These are phyloP conservation scores for Quercus tomentella DNA, from an alignment of 331 rosid species.

Conservation along the genomic window DNA sequence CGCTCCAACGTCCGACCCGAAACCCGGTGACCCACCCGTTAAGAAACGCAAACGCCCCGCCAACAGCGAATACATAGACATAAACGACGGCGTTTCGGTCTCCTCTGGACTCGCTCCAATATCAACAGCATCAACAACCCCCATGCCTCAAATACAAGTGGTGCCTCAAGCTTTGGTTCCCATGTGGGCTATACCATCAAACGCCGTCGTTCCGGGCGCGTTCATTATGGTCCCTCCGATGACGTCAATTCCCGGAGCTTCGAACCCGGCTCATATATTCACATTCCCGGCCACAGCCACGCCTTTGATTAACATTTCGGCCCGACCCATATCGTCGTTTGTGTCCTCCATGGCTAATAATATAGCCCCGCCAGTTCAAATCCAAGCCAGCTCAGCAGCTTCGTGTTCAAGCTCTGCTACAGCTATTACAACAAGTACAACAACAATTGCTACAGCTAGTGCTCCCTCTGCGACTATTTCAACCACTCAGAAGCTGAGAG, in stretches of 20 bases:
- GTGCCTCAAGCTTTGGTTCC: constrained; percentile 56
- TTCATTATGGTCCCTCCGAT: constrained; percentile 55
- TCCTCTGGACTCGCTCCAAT: constrained; percentile 40
- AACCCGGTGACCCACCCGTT: constrained; percentile 34
- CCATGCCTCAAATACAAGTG: constrained; percentile 23
- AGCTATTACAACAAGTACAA: background rate
- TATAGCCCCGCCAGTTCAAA: constrained; percentile 20
- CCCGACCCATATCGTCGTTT: constrained; percentile 60
- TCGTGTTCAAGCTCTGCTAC: constrained; percentile 24
- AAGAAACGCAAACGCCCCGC: constrained; percentile 56
- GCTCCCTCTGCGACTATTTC: background rate
- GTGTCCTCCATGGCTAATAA: constrained; percentile 43
- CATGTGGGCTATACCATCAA: constrained; percentile 79
- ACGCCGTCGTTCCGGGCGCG: constrained; percentile 64
- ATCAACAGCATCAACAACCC: background rate
- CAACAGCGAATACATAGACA: constrained; percentile 47
- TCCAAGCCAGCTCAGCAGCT: constrained; percentile 12
- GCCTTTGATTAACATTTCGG: constrained; percentile 33
- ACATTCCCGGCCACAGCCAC: constrained; percentile 26
- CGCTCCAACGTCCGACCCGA: constrained; percentile 18
- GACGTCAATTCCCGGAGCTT: constrained; percentile 28
- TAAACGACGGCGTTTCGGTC: constrained; percentile 54
- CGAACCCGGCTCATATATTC: constrained; percentile 49
- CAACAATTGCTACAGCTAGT: background rate
- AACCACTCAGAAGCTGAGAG: constrained; percentile 45